Conservation (phyloP, 1,139 yeast genomes). For the Taphrina communis region DNA sequence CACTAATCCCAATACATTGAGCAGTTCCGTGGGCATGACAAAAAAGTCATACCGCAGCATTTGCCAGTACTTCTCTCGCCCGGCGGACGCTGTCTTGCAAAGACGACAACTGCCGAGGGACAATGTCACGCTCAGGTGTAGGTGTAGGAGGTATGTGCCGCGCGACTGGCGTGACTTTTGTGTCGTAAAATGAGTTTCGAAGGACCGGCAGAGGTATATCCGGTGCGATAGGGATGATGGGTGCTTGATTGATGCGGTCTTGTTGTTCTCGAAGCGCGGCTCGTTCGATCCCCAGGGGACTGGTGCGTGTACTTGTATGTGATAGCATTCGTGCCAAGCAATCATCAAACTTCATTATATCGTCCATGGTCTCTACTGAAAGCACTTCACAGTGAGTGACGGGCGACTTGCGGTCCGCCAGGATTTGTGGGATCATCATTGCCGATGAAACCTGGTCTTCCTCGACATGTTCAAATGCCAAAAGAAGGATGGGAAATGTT, state of each 20-base stretch:
- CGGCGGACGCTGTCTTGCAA: slow-evolving; percentile 16
- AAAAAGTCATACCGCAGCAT: neutral
- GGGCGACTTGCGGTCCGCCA: slow-evolving; percentile 29
- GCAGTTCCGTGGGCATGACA: too few relatives aligned
- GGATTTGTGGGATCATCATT: slow-evolving; percentile 2
- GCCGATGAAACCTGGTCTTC: neutral
- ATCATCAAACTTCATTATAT: slow-evolving; percentile 11
- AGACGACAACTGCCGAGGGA: slow-evolving; percentile 12
- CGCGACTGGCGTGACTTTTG: neutral
- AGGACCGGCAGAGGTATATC: neutral
- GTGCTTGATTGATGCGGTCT: slow-evolving; percentile 5
- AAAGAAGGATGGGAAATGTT: slow-evolving; percentile 7
- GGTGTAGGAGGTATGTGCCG: neutral
- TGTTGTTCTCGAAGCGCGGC: slow-evolving; percentile 1
- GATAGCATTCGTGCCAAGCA: slow-evolving; percentile 1
- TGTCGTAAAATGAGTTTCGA: slow-evolving; percentile 32
- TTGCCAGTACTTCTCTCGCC: slow-evolving; percentile 18
- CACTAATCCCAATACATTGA: neutral
- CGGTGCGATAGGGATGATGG: neutral
- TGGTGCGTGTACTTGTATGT: neutral
- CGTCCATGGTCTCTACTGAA: slow-evolving; percentile 18
- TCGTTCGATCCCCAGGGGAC: slow-evolving; percentile 27
- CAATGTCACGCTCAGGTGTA: slow-evolving; percentile 3
- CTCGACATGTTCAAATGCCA: slow-evolving; percentile 4
- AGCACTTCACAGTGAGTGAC: slow-evolving; percentile 13